Base-by-base conservation (phyloP, 306 rosid genomes). In the Prunus davidiana region DNA sequence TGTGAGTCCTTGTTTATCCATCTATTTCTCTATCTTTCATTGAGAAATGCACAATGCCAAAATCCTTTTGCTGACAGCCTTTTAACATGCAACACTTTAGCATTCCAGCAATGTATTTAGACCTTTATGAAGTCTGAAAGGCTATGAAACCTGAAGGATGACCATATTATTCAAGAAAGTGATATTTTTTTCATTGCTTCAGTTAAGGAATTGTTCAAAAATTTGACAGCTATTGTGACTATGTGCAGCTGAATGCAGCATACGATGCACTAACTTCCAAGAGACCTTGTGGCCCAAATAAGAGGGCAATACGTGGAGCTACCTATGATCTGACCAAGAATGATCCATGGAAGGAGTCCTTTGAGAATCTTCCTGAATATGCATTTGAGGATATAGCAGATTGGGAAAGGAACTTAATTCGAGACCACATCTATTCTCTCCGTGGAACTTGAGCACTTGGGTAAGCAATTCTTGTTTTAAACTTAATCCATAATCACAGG, bases 281-380 rank as follows among this genome's bases (percentile, higher is more conserved):
- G 80, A 89, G 98, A 81, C 98, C 92, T 19, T 92, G 97, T 73
- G 97, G 98, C 71, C 98, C 98, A 30, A 92, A 83, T 80, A 92
- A 82, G 87, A 82, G 50, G 73, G 97, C 97, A 11, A 92, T 95
- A 41, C 91, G 87, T 0, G 93, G 87, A 79, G 93, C 97, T 22
- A 95, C 97, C 5, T 89, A 95, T 51, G 93, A 89, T 88, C 83
- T 92, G 76, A 89, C 90, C 50, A 95, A 92, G 85, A 86, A 88
- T 64, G 89, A 95, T 78, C 92, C 85, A 13, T 87, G 93, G 95
- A 92, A 94, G 85, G 96, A 94, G 82, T 93, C 98, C 32, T 90
- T 94, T 76, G 95, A 92, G 87, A 86, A 49, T 77, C 98, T 94
- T 77, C 88, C 98, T 32, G 96, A 92, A 64, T 7, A 83, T 79